These are phyloP conservation scores for Onygena corvina DNA, from an alignment of 2,329 filamentous ascomycete genomes.

Conservation along the genomic window DNA sequence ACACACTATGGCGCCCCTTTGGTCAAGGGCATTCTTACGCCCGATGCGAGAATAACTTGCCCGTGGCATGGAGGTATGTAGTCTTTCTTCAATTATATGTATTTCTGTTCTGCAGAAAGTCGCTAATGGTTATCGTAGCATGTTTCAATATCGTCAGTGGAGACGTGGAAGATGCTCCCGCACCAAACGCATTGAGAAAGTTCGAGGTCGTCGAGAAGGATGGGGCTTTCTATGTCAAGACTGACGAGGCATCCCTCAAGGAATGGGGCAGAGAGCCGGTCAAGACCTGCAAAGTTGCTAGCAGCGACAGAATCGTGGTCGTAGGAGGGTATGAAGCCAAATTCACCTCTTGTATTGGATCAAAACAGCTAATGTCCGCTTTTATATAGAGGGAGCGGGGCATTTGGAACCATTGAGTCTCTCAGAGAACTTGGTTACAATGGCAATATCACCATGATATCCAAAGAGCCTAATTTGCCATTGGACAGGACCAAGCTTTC, in stretches of 20 bases:
- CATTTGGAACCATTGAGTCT: conserved; percentile 68
- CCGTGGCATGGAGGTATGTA: conserved; percentile 84
- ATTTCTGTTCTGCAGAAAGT: not conserved
- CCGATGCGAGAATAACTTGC: conserved; percentile 73
- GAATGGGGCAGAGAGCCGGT: conserved; percentile 60
- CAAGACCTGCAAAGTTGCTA: conserved; percentile 53
- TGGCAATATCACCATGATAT: conserved; percentile 70
- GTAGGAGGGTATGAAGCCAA: conserved; percentile 52
- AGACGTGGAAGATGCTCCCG: conserved; percentile 90
- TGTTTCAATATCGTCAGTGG: conserved; percentile 86
- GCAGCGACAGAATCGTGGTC: conserved; percentile 57
- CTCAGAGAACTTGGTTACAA: conserved; percentile 70
- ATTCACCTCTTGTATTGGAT: not conserved
- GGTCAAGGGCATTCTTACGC: conserved; percentile 70
- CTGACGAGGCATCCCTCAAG: conserved; percentile 68
- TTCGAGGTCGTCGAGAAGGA: conserved; percentile 74
- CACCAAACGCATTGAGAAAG: conserved; percentile 68
- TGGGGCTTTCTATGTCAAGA: conserved; percentile 72
- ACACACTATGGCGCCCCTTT: conserved; percentile 87
- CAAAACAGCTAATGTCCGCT: conserved; percentile 1
- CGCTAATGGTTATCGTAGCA: conserved; percentile 40
- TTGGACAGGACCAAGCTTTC: conserved; percentile 93
- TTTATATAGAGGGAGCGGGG: conserved; percentile 57
- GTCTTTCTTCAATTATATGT: not conserved
- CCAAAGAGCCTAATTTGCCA: conserved; percentile 70